These are phyloP conservation scores for Ophiostoma himal-ulmi DNA, from an alignment of 2,329 filamentous ascomycete genomes.

Conservation along the genomic window DNA sequence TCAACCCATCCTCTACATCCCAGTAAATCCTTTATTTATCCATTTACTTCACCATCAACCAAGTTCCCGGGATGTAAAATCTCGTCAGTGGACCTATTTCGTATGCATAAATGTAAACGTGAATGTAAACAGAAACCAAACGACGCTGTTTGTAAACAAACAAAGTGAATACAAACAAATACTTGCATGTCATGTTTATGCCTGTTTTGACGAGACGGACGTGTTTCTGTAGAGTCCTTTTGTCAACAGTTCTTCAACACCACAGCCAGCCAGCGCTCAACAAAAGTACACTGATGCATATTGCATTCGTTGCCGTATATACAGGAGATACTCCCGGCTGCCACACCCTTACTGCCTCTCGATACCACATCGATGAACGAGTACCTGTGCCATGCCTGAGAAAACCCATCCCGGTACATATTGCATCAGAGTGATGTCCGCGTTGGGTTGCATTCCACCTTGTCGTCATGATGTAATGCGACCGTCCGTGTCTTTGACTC, in stretches of 20 bases:
- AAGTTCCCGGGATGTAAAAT: conserved; percentile 21
- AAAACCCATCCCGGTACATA: not conserved
- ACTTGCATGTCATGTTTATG: not conserved
- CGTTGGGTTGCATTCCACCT: conserved; percentile 1
- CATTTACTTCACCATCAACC: conserved; percentile 17
- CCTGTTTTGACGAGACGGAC: not conserved
- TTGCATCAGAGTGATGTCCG: conserved; percentile 4
- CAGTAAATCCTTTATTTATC: not conserved
- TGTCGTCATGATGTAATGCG: not conserved
- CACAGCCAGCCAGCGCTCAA: not conserved
- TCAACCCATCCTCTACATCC: not conserved
- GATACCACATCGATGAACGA: not conserved
- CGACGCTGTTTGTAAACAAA: not conserved
- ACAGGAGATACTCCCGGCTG: not conserved
- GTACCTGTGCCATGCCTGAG: not conserved
- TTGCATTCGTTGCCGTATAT: not conserved
- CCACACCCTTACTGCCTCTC: not conserved
- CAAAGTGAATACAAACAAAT: not conserved
- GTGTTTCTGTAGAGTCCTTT: not conserved
- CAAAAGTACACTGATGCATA: not conserved
- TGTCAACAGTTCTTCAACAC: not conserved
- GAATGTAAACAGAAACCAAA: not conserved
- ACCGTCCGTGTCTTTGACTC: not conserved
- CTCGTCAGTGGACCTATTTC: not conserved
- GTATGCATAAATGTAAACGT: not conserved